Conservation (phyloP, 2,329 filamentous ascomycete species). For the Exophiala mesophila region DNA sequence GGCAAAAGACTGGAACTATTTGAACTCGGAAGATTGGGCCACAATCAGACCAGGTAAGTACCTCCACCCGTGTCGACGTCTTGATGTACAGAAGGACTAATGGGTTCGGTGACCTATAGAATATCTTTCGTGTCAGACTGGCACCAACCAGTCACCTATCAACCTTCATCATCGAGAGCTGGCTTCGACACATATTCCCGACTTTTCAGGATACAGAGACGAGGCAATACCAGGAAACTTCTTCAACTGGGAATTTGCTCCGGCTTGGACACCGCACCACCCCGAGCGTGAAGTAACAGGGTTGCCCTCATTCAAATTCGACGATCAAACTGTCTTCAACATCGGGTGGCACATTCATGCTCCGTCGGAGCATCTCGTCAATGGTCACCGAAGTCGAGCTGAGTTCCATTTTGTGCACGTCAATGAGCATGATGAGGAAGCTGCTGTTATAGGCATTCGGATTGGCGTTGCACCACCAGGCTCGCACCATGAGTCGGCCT, state of each 20-base stretch:
- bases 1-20: constrained; percentile 20
- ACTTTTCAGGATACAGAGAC: constrained; percentile 39
- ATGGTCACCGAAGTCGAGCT: constrained; percentile 37
- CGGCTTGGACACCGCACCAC: constrained; percentile 40
- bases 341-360: constrained; percentile 50
- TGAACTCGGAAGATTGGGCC: constrained; percentile 17
- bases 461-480: constrained; percentile 33
- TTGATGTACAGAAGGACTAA: constrained; percentile 2
- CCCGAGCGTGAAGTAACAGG: constrained; percentile 34
- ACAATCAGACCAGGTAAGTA: constrained; percentile 20
- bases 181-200: constrained; percentile 36
- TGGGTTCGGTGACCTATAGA: constrained; percentile 17
- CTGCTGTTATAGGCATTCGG: constrained; percentile 45
- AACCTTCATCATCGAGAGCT: constrained; percentile 40
- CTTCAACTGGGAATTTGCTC: constrained; percentile 49
- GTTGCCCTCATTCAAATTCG: constrained; percentile 42
- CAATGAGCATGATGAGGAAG: constrained; percentile 38
- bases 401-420: constrained; percentile 49
- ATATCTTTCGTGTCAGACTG: constrained; percentile 46
- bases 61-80: constrained; percentile 1
- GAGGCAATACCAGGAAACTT: constrained; percentile 35
- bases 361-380: constrained; percentile 47
- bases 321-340: constrained; percentile 46
- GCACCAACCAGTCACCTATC: constrained; percentile 50
- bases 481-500: constrained; percentile 10